Evolutionary conservation across 768 basidiomycete species (phyloP).

Genomic region (Cyclocybe aegerita): DNA sequence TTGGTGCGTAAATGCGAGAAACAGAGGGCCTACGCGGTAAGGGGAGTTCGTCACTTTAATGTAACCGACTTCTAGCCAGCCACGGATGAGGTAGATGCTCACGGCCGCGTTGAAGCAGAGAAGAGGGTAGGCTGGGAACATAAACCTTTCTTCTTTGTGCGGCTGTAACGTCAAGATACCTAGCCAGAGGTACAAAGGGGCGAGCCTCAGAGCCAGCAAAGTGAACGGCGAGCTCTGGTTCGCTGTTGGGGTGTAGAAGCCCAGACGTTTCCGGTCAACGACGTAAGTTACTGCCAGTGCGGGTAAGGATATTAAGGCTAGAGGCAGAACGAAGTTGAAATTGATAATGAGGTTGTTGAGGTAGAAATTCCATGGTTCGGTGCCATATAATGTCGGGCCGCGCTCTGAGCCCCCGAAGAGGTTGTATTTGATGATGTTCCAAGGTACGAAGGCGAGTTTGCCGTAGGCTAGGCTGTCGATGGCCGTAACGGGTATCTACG

Average conservation of each 20-base stretch:
- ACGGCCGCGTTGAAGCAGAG: constrained; percentile 94
- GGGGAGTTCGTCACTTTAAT: constrained; percentile 79
- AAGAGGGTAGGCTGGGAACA: constrained; percentile 91
- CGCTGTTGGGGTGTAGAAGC: constrained; percentile 42
- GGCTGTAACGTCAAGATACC: constrained; percentile 75
- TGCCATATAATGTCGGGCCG: constrained; percentile 94
- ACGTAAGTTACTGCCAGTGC: constrained; percentile 70
- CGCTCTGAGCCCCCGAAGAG: constrained; percentile 77
- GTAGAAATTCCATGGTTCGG: constrained; percentile 86
- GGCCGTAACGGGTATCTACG: constrained; percentile 77
- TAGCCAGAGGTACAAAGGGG: constrained; percentile 92
- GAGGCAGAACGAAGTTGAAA: constrained; percentile 84
- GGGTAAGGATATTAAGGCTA: constrained; percentile 83
- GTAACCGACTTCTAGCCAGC: constrained; percentile 81
- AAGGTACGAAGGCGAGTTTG: constrained; percentile 73
- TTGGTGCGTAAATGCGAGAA: not conserved
- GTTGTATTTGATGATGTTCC: constrained; percentile 95
- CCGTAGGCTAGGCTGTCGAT: constrained; percentile 91
- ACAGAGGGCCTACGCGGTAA: constrained; percentile 61
- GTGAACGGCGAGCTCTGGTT: constrained; percentile 80
- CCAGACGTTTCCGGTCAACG: constrained; percentile 78
- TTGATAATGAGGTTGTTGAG: constrained; percentile 87
- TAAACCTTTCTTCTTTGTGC: constrained; percentile 99
- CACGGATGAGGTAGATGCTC: constrained; percentile 79
- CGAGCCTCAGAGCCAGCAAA: constrained; percentile 71